These are phyloP conservation scores for Russula foetens DNA, from an alignment of 768 basidiomycete species.

Conservation along the genomic window DNA sequence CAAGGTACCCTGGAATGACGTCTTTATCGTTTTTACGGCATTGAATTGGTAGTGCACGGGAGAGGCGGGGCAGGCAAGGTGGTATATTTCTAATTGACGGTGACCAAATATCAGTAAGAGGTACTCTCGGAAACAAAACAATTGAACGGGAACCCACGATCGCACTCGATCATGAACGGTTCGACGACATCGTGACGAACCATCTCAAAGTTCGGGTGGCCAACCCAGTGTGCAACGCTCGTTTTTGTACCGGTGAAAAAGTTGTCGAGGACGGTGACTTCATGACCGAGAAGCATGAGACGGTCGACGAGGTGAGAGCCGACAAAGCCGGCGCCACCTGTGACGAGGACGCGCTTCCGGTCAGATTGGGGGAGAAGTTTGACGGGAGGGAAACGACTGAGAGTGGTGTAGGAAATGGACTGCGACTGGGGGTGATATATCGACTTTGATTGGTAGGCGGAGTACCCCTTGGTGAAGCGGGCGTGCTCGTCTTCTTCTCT, in stretches of 20 bases:
- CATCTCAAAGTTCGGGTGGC: slow-evolving; percentile 98
- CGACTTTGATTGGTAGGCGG: slow-evolving; percentile 70
- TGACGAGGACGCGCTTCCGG: slow-evolving; percentile 89
- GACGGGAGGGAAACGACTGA: slow-evolving; percentile 89
- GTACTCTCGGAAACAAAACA: background rate
- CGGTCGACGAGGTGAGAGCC: slow-evolving; percentile 97
- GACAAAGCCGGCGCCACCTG: slow-evolving; percentile 98
- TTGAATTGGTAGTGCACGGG: slow-evolving; percentile 98
- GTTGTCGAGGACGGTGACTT: slow-evolving; percentile 95
- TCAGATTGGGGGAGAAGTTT: slow-evolving; percentile 67
- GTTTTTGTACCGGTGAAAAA: slow-evolving; percentile 98
- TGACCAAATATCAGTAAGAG: background rate
- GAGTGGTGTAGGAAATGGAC: slow-evolving; percentile 86
- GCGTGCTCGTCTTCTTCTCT: slow-evolving; percentile 41
- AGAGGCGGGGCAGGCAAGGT: slow-evolving; percentile 95
- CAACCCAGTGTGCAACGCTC: slow-evolving; percentile 93
- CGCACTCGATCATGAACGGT: slow-evolving; percentile 97
- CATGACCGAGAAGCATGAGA: slow-evolving; percentile 95
- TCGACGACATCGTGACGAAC: slow-evolving; percentile 96
- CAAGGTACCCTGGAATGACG: slow-evolving; percentile 95
- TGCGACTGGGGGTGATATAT: slow-evolving; percentile 75
- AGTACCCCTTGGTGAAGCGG: slow-evolving; percentile 40
- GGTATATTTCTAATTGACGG: slow-evolving; percentile 74
- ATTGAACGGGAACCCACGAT: slow-evolving; percentile 49
- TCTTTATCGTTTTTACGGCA: slow-evolving; percentile 96